These are phyloP conservation scores for Rosa hybrid DNA, from an alignment of 331 rosid species.

Conservation along the genomic window DNA sequence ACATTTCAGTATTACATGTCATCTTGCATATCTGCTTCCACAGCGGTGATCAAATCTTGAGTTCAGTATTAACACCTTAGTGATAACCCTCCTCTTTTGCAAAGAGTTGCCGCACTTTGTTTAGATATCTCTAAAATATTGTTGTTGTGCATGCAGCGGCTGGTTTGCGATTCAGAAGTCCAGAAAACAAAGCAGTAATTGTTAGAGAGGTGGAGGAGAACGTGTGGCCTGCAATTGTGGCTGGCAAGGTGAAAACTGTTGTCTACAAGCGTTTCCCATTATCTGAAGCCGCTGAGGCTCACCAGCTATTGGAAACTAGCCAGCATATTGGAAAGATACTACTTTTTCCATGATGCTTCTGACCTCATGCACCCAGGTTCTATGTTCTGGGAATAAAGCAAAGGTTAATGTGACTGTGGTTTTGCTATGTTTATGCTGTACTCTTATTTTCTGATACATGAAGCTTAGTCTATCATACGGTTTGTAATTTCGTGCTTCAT, in stretches of 20 bases:
- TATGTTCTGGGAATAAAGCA: neutral
- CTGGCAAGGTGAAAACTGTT: slow-evolving; percentile 82
- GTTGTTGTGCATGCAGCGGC: slow-evolving; percentile 60
- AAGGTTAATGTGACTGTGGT: neutral
- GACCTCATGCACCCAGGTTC: neutral
- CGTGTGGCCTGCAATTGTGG: slow-evolving; percentile 92
- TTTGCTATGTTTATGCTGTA: neutral
- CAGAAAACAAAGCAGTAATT: slow-evolving; percentile 73
- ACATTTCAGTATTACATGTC: neutral
- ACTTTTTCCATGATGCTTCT: slow-evolving; percentile 52
- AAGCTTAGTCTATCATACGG: neutral
- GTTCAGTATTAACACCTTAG: neutral
- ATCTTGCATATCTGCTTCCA: slow-evolving; percentile 3
- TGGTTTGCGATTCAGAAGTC: slow-evolving; percentile 69
- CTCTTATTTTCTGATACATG: neutral
- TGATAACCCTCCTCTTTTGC: neutral
- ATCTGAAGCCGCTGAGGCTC: slow-evolving; percentile 78
- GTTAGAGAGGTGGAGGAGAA: slow-evolving; percentile 79
- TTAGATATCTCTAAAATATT: neutral
- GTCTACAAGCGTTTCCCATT: slow-evolving; percentile 62
- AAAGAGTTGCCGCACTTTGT: neutral
- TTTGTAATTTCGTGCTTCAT: neutral
- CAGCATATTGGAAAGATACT: slow-evolving; percentile 82
- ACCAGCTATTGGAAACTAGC: slow-evolving; percentile 71
- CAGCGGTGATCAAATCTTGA: neutral